Evolutionary conservation across 495 filamentous ascomycete genomes (phyloP).

Genomic region (Pyrenula massariospora): DNA sequence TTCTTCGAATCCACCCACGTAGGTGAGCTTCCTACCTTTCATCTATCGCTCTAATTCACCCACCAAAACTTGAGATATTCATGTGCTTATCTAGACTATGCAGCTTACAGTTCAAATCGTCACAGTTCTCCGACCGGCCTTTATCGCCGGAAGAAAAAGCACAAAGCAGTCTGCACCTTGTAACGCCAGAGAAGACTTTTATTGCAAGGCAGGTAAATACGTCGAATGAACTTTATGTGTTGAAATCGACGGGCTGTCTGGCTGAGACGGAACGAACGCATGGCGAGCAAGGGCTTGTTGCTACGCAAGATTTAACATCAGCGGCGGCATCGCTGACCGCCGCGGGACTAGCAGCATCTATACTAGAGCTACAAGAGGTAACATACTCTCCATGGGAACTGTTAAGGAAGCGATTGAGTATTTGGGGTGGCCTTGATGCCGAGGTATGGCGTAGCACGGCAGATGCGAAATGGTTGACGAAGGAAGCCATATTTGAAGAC

Average conservation of each 20-base stretch:
- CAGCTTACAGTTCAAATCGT: constrained; percentile 59
- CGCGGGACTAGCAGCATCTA: constrained; percentile 62
- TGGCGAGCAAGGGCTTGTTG: constrained; percentile 13
- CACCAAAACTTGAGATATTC: not conserved
- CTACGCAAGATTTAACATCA: constrained; percentile 9
- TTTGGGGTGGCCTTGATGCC: constrained; percentile 6
- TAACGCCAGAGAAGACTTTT: constrained; percentile 57
- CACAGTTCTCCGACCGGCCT: constrained; percentile 10
- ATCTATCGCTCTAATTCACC: constrained; percentile 2
- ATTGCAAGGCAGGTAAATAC: constrained; percentile 82
- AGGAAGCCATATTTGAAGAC: constrained; percentile 24
- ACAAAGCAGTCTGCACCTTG: constrained; percentile 59
- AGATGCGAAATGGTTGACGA: constrained; percentile 1
- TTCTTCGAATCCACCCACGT: constrained; percentile 48
- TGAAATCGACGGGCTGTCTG: constrained; percentile 36
- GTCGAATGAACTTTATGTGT: constrained; percentile 72
- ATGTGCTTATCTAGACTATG: not conserved
- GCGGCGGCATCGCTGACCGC: constrained; percentile 28
- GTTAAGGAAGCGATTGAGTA: constrained; percentile 18
- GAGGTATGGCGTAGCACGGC: constrained; percentile 4
- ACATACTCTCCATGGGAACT: constrained; percentile 14
- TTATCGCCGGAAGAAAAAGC: constrained; percentile 19
- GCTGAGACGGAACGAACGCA: constrained; percentile 19
- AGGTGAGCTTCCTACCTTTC: constrained; percentile 15
- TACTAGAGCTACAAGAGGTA: constrained; percentile 48